Conservation (phyloP, 495 filamentous ascomycete species). For the Emericellopsis terricola region DNA sequence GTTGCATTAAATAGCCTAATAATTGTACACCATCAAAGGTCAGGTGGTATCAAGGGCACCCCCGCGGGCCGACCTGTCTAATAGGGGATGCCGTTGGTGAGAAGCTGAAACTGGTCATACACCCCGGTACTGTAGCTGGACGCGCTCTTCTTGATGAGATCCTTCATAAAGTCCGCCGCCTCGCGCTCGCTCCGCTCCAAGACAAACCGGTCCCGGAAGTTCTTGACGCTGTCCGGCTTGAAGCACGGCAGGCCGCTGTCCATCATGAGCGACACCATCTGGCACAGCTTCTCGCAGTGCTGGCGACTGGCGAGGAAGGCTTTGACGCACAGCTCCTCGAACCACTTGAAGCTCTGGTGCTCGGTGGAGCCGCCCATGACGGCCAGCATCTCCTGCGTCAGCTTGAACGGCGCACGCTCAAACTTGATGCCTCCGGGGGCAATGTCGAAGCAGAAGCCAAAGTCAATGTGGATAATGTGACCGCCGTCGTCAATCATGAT, state of each 20-base stretch:
- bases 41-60: background rate
- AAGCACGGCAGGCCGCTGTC: slow-evolving; percentile 95
- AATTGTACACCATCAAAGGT: too few relatives aligned
- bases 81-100: slow-evolving; percentile 97
- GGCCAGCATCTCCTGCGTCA: slow-evolving; percentile 91
- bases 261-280: slow-evolving; percentile 88
- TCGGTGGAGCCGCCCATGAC: slow-evolving; percentile 85
- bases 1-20: slow-evolving; percentile 2
- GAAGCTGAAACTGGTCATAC: slow-evolving; percentile 91
- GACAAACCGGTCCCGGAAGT: slow-evolving; percentile 87
- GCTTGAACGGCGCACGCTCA: slow-evolving; percentile 94
- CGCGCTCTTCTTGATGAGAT: slow-evolving; percentile 73
- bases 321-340: slow-evolving; percentile 92
- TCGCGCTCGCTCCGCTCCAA: slow-evolving; percentile 86
- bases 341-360: slow-evolving; percentile 84
- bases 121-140: slow-evolving; percentile 74
- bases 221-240: slow-evolving; percentile 85
- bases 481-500: slow-evolving; percentile 98
- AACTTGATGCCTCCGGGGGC: slow-evolving; percentile 92
- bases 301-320: slow-evolving; percentile 83
- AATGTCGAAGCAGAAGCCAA: slow-evolving; percentile 99
- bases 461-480: slow-evolving; percentile 97
- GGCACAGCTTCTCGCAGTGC: slow-evolving; percentile 66
- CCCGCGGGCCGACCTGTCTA: slow-evolving; percentile 4
- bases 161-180: slow-evolving; percentile 85